Evolutionary conservation across 2,329 filamentous ascomycete species (phyloP).

Genomic region (Septoria linicola): DNA sequence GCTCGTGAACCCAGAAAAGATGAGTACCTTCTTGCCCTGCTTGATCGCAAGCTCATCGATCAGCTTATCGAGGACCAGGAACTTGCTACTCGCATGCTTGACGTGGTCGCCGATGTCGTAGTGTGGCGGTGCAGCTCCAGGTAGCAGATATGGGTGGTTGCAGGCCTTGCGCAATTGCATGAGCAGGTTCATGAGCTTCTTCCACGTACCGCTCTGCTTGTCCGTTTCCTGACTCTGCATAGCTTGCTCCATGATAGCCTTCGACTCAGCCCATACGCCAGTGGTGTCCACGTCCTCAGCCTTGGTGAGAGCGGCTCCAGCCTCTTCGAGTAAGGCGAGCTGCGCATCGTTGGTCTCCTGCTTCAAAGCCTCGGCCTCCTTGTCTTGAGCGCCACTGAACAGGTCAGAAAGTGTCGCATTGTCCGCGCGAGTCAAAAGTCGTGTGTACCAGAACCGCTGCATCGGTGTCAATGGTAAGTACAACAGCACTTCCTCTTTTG

Average conservation of each 20-base stretch:
- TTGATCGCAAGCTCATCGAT: constrained; percentile 51
- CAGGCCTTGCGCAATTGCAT: constrained; percentile 59
- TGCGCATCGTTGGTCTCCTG: constrained; percentile 38
- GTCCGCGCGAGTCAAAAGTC: constrained; percentile 56
- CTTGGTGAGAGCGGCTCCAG: constrained; percentile 33
- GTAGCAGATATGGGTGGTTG: constrained; percentile 55
- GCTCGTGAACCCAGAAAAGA: constrained; percentile 57
- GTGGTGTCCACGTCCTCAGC: constrained; percentile 23
- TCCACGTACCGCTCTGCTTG: constrained; percentile 32
- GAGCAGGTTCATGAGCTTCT: constrained; percentile 54
- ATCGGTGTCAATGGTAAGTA: constrained; percentile 59
- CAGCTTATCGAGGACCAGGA: constrained; percentile 55
- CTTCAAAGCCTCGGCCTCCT: constrained; percentile 44
- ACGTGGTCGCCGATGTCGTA: constrained; percentile 50
- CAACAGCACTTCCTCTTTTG: constrained; percentile 58
- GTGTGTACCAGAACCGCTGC: constrained; percentile 59
- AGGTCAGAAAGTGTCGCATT: constrained; percentile 53
- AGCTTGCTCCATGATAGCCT: constrained; percentile 44
- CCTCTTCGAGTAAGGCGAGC: constrained; percentile 32
- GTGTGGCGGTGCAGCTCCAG: constrained; percentile 46
- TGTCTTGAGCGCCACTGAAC: constrained; percentile 50
- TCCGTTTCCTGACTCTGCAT: constrained; percentile 36
- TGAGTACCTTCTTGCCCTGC: constrained; percentile 54
- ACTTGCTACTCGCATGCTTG: constrained; percentile 55
- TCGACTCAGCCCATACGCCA: constrained; percentile 50